Evolutionary conservation across 306 rosid species (phyloP).

Genomic region (Vachellia pachyceras): DNA sequence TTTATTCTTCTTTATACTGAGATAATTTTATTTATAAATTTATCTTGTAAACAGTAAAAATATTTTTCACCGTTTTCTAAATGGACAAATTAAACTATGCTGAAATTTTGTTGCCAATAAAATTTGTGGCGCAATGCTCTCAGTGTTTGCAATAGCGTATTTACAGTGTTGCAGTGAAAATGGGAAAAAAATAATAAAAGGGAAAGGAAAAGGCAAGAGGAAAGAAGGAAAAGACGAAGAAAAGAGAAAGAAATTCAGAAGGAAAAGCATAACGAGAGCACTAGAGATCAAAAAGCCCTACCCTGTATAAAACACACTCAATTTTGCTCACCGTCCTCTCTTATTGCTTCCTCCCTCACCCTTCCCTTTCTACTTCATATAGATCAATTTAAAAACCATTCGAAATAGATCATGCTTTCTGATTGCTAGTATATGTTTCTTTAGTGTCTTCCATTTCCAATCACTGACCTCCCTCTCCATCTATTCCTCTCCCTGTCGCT

Average conservation of each 20-base stretch:
- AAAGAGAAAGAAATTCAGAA: background rate
- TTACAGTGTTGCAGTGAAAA: no score
- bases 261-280: background rate
- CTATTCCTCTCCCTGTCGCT: slow-evolving; percentile 13
- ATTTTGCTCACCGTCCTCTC: slow-evolving; percentile 42
- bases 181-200: background rate
- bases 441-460: slow-evolving; percentile 41
- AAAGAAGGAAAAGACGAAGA: background rate
- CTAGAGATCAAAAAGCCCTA: slow-evolving; percentile 46
- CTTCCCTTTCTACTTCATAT: slow-evolving; percentile 37
- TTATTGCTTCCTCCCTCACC: background rate
- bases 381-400: slow-evolving; percentile 60
- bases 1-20: no score
- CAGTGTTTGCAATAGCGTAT: no score
- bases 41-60: no score
- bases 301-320: slow-evolving; percentile 49
- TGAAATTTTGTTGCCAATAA: no score
- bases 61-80: no score
- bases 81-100: no score
- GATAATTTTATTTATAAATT: no score
- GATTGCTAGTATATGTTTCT: slow-evolving; percentile 35
- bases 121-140: no score
- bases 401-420: slow-evolving; percentile 28
- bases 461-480: slow-evolving; percentile 46
- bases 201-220: slow-evolving; percentile 3